Conservation (phyloP, 2,329 filamentous ascomycete species). For the Aureobasidium mangrovei region DNA sequence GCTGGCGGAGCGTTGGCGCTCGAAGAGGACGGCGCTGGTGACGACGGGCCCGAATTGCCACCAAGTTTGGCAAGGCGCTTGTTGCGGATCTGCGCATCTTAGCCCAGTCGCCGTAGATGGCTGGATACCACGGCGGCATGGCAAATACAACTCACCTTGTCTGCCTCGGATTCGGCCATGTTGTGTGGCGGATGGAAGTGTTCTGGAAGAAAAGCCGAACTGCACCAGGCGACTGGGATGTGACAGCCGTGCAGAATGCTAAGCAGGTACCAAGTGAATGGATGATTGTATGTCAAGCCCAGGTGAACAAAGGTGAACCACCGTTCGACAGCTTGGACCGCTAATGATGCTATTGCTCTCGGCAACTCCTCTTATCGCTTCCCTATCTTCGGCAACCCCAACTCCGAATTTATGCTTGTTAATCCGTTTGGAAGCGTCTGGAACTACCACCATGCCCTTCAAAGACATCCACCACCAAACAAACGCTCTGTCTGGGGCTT, state of each 20-base stretch:
- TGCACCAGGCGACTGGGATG: neutral
- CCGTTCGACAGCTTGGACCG: neutral
- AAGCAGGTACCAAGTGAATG: too few species aligned
- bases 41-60: conserved; percentile 28
- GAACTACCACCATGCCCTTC: too few species aligned
- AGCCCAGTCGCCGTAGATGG: neutral
- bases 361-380: neutral
- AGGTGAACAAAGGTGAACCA: too few species aligned
- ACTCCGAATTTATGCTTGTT: neutral
- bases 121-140: neutral
- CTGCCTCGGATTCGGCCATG: conserved; percentile 33
- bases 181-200: neutral
- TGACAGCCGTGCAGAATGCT: neutral
- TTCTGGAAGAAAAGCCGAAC: too few species aligned
- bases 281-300: too few species aligned
- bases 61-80: conserved; percentile 58
- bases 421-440: too few species aligned
- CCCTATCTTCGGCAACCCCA: neutral
- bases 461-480: too few species aligned
- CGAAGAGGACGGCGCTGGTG: conserved; percentile 17
- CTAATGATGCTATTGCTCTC: neutral
- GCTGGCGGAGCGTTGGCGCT: conserved; percentile 14
- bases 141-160: conserved; percentile 31
- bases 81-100: conserved; percentile 49
- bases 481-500: too few species aligned